These are phyloP conservation scores for sorghum (Sorghum bicolor) DNA, from an alignment of 176 grass and related monocot genomes.

Conservation along the genomic window Sorghum_bicolor_NCBIv3 NC_012879.2:290001-290500, in stretches of 20 bases:
- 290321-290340: background rate
- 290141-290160: conserved; percentile 64
- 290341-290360: background rate
- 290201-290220: background rate
- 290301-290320: background rate
- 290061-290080: conserved; percentile 58
- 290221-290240: background rate
- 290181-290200: conserved; percentile 16
- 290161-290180: conserved; percentile 65
- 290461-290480: conserved; percentile 2
- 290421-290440: background rate
- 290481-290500: background rate
- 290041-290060: background rate
- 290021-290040: background rate
- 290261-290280: background rate
- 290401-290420: background rate
- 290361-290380: background rate
- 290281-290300: background rate
- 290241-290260: background rate
- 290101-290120: conserved; percentile 70
- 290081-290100: conserved; percentile 38
- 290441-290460: background rate
- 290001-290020: background rate
- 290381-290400: background rate
- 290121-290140: conserved; percentile 94